phyloP scores from a whole-genome alignment of 805 yeast genomes.

The Myxozyma sirexii region DNA sequence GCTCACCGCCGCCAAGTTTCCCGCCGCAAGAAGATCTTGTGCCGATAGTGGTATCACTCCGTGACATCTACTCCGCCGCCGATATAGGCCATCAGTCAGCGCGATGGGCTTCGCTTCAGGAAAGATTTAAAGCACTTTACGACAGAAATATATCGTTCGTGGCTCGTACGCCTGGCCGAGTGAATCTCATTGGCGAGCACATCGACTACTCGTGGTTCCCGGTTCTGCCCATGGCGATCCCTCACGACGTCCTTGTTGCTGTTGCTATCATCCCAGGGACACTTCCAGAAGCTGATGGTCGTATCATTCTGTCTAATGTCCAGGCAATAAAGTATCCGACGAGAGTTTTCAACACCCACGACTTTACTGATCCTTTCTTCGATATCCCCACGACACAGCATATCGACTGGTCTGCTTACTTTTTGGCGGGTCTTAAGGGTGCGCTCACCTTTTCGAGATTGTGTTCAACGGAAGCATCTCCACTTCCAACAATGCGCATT shows the following conservation, averaged over 20 bases:
- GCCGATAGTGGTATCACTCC: slow-evolving; percentile 17
- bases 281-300: slow-evolving; percentile 34
- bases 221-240: slow-evolving; percentile 76
- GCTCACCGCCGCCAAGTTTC: slow-evolving; percentile 8
- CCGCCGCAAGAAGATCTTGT: slow-evolving; percentile 27
- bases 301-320: slow-evolving; percentile 46
- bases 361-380: slow-evolving; percentile 35
- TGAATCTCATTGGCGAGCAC: slow-evolving; percentile 75
- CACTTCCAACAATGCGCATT: slow-evolving; percentile 46
- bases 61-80: slow-evolving; percentile 19
- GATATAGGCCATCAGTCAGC: slow-evolving; percentile 18
- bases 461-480: slow-evolving; percentile 36
- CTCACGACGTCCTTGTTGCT: slow-evolving; percentile 62
- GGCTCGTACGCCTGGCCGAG: slow-evolving; percentile 74
- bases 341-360: slow-evolving; percentile 18
- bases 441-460: slow-evolving; percentile 54
- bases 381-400: slow-evolving; percentile 26
- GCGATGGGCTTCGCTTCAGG: slow-evolving; percentile 21
- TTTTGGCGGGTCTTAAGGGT: slow-evolving; percentile 65
- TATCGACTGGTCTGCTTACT: slow-evolving; percentile 69
- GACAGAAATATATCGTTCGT: slow-evolving; percentile 48
- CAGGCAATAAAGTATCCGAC: slow-evolving; percentile 33
- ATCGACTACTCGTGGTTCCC: slow-evolving; percentile 71
- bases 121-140: slow-evolving; percentile 21
- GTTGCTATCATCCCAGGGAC: slow-evolving; percentile 41